phyloP scores from a whole-genome alignment of 805 yeast genomes.

The Yamadazyma scolyti region DNA sequence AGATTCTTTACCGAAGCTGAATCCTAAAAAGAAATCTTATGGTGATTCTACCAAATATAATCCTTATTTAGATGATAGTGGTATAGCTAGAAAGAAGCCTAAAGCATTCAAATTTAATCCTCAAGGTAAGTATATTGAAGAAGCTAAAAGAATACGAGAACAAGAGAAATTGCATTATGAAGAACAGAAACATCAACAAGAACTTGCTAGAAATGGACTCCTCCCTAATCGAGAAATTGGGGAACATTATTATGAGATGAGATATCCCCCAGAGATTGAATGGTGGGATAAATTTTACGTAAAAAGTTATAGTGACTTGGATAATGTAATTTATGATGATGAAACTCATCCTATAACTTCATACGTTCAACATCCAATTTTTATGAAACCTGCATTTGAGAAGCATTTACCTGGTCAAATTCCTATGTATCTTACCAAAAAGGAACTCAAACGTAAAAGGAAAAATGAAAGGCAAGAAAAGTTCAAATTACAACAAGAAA shows the following conservation, averaged over 20 bases:
- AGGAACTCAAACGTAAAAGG: slow-evolving; percentile 71
- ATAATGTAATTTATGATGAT: slow-evolving; percentile 26
- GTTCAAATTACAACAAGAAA: slow-evolving; percentile 70
- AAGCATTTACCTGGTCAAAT: slow-evolving; percentile 35
- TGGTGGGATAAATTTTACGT: slow-evolving; percentile 86
- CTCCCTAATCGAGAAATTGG: slow-evolving; percentile 50
- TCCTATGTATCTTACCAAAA: slow-evolving; percentile 65
- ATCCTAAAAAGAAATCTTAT: too few species aligned
- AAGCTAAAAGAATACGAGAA: slow-evolving; percentile 50
- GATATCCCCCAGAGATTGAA: slow-evolving; percentile 62
- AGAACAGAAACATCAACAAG: slow-evolving; percentile 21
- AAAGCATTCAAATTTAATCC: slow-evolving; percentile 51
- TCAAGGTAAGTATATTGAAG: slow-evolving; percentile 59
- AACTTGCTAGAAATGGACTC: slow-evolving; percentile 36
- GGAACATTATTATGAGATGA: slow-evolving; percentile 51
- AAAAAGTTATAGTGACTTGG: slow-evolving; percentile 28
- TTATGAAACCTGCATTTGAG: slow-evolving; percentile 59
- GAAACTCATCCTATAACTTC: slow-evolving; percentile 52
- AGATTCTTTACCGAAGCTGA: too few species aligned
- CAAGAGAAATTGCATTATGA: slow-evolving; percentile 39
- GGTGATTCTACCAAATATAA: slow-evolving; percentile 30
- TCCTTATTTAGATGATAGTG: slow-evolving; percentile 36
- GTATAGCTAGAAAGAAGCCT: slow-evolving; percentile 10
- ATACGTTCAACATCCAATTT: slow-evolving; percentile 83
- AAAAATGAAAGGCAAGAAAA: slow-evolving; percentile 61